Percentiles rank a stretch among this genome's conserved stretches.
phyloP scores from a whole-genome alignment of 345 rosid species.

The Orychophragmus violaceus region DNA sequence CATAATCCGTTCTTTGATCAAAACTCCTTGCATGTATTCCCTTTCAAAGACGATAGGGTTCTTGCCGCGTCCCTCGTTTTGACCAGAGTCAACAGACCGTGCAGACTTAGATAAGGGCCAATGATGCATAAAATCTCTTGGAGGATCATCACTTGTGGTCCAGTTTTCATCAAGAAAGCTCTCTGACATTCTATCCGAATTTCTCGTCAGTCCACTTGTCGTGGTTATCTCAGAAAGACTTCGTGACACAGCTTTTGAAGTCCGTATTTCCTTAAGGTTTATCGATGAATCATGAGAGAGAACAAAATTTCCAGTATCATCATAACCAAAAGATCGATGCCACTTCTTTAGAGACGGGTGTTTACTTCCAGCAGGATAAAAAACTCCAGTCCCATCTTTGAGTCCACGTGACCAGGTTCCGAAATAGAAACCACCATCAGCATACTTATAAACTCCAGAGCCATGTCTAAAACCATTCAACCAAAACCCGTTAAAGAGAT shows the following conservation, averaged over 20 bases:
- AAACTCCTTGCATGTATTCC: conserved; percentile 89
- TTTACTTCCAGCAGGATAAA: conserved; percentile 73
- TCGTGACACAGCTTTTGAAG: conserved; percentile 43
- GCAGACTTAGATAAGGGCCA: conserved; percentile 39
- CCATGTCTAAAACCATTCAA: conserved; percentile 73
- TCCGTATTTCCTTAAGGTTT: conserved; percentile 36
- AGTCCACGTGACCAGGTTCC: conserved; percentile 75
- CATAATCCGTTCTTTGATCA: conserved; percentile 58
- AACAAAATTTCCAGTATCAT: conserved; percentile 27
- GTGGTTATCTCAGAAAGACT: conserved; percentile 60
- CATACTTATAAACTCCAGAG: conserved; percentile 71
- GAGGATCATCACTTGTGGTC: conserved; percentile 32
- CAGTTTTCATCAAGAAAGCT: conserved; percentile 48
- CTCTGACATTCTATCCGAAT: conserved; percentile 48
- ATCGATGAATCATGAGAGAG: conserved; percentile 39
- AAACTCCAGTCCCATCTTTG: conserved; percentile 87
- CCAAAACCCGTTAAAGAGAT: conserved; percentile 78
- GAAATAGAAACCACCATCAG: conserved; percentile 76
- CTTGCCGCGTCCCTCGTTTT: conserved; percentile 27
- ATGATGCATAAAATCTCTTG: conserved; percentile 32
- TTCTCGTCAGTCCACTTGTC: conserved; percentile 30
- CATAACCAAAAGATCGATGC: conserved; percentile 39
- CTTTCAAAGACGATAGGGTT: conserved; percentile 61
- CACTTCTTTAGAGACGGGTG: conserved; percentile 57
- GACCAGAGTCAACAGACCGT: conserved; percentile 28